Evolutionary conservation across 164 flowering plant genomes (phyloP), one percentile per base, ranked within the genome.

Genomic region (Stephania japonica): DNA sequence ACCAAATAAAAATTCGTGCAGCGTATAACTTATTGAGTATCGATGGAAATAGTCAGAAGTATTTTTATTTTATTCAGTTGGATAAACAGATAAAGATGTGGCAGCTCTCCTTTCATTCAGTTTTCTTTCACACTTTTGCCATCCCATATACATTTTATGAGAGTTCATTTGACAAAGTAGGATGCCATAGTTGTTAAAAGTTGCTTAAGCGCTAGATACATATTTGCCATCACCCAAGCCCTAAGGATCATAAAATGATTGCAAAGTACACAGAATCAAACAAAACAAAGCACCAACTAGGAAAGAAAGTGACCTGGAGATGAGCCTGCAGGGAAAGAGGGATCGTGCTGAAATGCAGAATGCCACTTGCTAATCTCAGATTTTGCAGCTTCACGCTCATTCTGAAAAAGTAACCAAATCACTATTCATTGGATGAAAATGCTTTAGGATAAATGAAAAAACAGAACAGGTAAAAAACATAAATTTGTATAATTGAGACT

Each of bases 311-410:
- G 38, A 47, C 75, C 75, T 67, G 75, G 75, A 66, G 70, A 67
- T 49, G 76, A 21, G n/a, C 71, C 76, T 50, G 66, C 38, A n/a
- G 93, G 85, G 75, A 89, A 81, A 68, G 86, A 86, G 23, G 89
- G 77, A 78, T 91, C 96, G 72, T 86, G 90, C 75, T 85, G 91
- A 77, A 96, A 93, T 65, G 97, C 84, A 77, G 89, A 85, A 76
- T 82, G 91, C 99, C 99, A 93, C 76, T 87, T 88, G 71, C 85
- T 95, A 79, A 96, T 87, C 83, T 91, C 97, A 67, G 91, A 82
- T 78, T 86, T 96, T 70, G 97, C 87, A 73, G 83, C 81, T 84
- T 88, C 95, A 81, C 91, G 97, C 67, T 92, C 97, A 3, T 82
- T 75, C 99, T 94, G 87, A 16, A 53, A 27, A 38, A 68, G 4